phyloP scores from a whole-genome alignment of 108 stramenopile species.

The Nitzschia palea region DNA sequence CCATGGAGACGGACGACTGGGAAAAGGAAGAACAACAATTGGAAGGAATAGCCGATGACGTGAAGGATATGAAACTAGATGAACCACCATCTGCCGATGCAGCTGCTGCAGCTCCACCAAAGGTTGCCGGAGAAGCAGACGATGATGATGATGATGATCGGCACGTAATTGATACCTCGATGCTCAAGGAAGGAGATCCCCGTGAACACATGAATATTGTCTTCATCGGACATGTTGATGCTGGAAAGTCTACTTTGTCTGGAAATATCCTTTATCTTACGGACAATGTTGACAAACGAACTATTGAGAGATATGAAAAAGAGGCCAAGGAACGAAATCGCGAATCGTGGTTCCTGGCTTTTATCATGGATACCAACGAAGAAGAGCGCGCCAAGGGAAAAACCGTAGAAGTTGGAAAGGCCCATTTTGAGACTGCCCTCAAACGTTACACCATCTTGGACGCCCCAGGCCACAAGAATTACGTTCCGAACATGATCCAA shows the following conservation, averaged over 20 bases:
- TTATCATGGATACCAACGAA: conserved; percentile 99
- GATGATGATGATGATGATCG: conserved; percentile 49
- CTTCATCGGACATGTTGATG: conserved; percentile 98
- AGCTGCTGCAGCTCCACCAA: conserved; percentile 12
- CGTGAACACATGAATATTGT: conserved; percentile 98
- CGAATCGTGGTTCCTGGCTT: conserved; percentile 99
- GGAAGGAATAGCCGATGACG: conserved; percentile 32
- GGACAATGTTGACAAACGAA: conserved; percentile 98
- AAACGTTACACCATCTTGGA: conserved; percentile 99
- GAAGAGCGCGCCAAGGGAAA: conserved; percentile 99
- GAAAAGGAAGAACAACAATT: conserved; percentile 19
- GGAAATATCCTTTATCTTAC: conserved; percentile 98
- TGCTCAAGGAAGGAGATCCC: conserved; percentile 90
- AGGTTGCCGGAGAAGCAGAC: conserved; percentile 22
- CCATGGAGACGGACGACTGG: conserved; percentile 35
- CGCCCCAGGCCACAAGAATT: conserved; percentile 99
- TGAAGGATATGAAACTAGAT: conserved; percentile 56
- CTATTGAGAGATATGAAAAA: conserved; percentile 96
- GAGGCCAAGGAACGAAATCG: conserved; percentile 99
- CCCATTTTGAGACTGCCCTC: conserved; percentile 92
- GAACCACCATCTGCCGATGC: conserved; percentile 22
- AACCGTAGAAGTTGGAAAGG: conserved; percentile 99
- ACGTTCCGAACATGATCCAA: conserved; percentile 99
- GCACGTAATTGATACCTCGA: conserved; percentile 33
- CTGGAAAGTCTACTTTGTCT: conserved; percentile 97